phyloP scores from a whole-genome alignment of 1,284 basidiomycete species.

The Trichosporon inkin region DNA sequence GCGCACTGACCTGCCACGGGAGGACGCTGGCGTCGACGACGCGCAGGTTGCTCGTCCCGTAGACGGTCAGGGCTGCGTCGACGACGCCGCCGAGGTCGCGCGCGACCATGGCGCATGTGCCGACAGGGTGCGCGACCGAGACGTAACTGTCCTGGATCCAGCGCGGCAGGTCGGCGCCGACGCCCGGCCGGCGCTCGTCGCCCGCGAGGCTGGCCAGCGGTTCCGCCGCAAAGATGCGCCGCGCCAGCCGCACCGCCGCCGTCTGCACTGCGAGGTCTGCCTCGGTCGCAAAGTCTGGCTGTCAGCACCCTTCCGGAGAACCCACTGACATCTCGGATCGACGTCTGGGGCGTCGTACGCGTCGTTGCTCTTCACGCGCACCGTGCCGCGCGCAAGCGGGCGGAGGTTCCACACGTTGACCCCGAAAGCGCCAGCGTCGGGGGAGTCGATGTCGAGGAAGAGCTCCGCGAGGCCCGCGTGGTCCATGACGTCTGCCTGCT shows the following conservation, averaged over 20 bases:
- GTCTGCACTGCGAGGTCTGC: slow-evolving; percentile 47
- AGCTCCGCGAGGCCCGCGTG: slow-evolving; percentile 36
- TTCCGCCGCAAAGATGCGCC: slow-evolving; percentile 35
- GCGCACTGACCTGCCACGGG: slow-evolving; percentile 50
- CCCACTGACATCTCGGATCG: slow-evolving; percentile 51
- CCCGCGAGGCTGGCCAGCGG: slow-evolving; percentile 28
- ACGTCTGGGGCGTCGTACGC: slow-evolving; percentile 58
- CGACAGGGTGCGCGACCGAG: slow-evolving; percentile 58
- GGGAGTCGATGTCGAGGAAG: slow-evolving; percentile 38
- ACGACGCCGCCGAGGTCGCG: slow-evolving; percentile 62
- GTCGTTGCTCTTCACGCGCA: slow-evolving; percentile 57
- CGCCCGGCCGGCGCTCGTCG: slow-evolving; percentile 6
- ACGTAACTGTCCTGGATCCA: slow-evolving; percentile 20
- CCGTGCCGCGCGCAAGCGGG: slow-evolving; percentile 47
- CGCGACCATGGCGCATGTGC: slow-evolving; percentile 63
- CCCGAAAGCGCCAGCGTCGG: slow-evolving; percentile 30
- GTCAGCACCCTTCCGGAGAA: not conserved
- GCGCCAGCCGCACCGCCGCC: slow-evolving; percentile 34
- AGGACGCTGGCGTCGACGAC: slow-evolving; percentile 40
- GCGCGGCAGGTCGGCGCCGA: slow-evolving; percentile 1
- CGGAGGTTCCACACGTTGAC: slow-evolving; percentile 38
- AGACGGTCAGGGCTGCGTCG: slow-evolving; percentile 59
- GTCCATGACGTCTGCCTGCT: slow-evolving; percentile 35
- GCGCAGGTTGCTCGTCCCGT: slow-evolving; percentile 57
- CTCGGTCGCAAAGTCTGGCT: slow-evolving; percentile 23